Percentiles rank a stretch among this genome's conserved stretches.
phyloP scores from a whole-genome alignment of 331 rosid genomes.

The Acacia pycnantha region DNA sequence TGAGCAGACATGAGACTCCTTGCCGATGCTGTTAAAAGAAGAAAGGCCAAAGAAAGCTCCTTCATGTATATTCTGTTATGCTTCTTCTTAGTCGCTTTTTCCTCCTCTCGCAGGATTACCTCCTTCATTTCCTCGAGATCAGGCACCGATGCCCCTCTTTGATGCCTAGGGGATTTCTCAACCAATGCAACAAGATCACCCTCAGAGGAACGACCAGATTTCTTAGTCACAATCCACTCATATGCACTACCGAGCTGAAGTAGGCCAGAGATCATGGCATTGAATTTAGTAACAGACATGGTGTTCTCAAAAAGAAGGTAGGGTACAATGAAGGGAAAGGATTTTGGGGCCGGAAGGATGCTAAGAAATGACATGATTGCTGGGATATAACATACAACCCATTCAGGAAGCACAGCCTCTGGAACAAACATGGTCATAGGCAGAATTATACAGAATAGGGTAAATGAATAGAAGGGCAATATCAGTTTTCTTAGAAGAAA shows the following conservation, averaged over 20 bases:
- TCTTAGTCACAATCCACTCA: conserved; percentile 96
- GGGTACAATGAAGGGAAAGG: conserved; percentile 91
- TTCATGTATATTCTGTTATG: conserved; percentile 83
- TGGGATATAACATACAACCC: conserved; percentile 93
- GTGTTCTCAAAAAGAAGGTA: conserved; percentile 95
- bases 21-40: conserved; percentile 83
- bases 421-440: conserved; percentile 97
- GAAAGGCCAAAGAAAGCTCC: conserved; percentile 82
- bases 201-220: conserved; percentile 88
- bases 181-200: conserved; percentile 76
- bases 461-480: conserved; percentile 86
- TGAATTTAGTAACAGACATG: conserved; percentile 92
- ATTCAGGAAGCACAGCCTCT: conserved; percentile 78
- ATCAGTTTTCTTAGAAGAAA: conserved; percentile 82
- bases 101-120: conserved; percentile 52
- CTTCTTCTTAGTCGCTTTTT: conserved; percentile 50
- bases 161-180: conserved; percentile 55
- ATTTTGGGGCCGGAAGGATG: conserved; percentile 89
- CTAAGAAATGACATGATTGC: conserved; percentile 92
- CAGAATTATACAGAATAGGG: conserved; percentile 87
- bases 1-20: conserved; percentile 91
- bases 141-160: conserved; percentile 60
- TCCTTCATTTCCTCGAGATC: conserved; percentile 63
- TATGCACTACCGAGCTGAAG: conserved; percentile 93
- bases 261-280: conserved; percentile 89